Evolutionary conservation across 2,329 filamentous ascomycete species (phyloP), one percentile per base, ranked within the genome.

Genomic region (Neofusicoccum parvum): DNA sequence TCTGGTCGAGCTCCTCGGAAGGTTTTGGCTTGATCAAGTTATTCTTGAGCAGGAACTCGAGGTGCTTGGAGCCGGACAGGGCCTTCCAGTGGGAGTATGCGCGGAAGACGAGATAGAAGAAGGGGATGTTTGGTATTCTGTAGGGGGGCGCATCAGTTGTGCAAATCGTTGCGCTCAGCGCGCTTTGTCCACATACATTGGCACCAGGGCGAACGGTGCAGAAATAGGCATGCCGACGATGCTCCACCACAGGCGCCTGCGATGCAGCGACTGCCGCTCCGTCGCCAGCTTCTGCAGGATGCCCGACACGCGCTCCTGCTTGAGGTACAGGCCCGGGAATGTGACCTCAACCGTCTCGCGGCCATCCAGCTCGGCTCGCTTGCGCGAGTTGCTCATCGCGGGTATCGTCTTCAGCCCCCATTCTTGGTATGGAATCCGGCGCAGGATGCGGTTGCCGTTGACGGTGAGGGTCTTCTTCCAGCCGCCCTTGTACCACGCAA

Each of bases 391-490:
- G 48, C 88, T 92, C 70, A 96, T 83, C 23, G 94, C 90, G 50
- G 95, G 95, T 62, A 99, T 89, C 41, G 92, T 96, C 81, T 98
- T 98, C 70, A 99, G 84, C 0, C 92, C 93, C 95, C 95, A 99
- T 89, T 99, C 95, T 80, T 98, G 92, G 76, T 92, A 97, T 2
- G 95, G 92, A 72, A 99, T 96, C 68, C 92, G 88, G 72, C 92
- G 89, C 67, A 99, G 87, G 15, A 92, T 88, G 56, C 88, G 83
- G 80, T 99, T 97, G 65, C 95, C 95, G 78, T 94, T 96, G 66
- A 86, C 84, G 62, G 95, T 94, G 20, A 97, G 85, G 71, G 88
- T 88, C 75, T 90, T 92, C 82, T 97, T 92, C 95, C 95, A 98
- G 63, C 92, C 91, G 49, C 71, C 69, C 5, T 72, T 66, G 23